Percentiles rank a stretch among this genome's conserved stretches.
phyloP scores from a whole-genome alignment of 2,329 filamentous ascomycete species.

The Aspergillus phoenicis region DNA sequence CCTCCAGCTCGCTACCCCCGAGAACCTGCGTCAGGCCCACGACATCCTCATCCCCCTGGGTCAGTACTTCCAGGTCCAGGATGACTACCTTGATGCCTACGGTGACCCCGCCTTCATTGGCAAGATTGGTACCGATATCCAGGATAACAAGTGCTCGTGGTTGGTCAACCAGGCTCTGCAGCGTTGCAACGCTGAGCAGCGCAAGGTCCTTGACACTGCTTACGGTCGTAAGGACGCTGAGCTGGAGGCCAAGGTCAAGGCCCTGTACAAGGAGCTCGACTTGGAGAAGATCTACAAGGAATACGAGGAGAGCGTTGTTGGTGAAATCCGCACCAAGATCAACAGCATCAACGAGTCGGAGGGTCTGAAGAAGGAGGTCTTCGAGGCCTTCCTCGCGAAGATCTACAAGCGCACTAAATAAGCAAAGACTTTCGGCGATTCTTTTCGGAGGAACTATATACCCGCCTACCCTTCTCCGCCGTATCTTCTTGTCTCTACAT shows the following conservation, averaged over 20 bases:
- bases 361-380: slow-evolving; percentile 86
- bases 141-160: slow-evolving; percentile 99
- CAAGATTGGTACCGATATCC: slow-evolving; percentile 98
- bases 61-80: slow-evolving; percentile 99
- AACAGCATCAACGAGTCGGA: slow-evolving; percentile 78
- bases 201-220: slow-evolving; percentile 83
- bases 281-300: slow-evolving; percentile 81
- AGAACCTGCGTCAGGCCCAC: slow-evolving; percentile 86
- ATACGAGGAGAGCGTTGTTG: slow-evolving; percentile 85
- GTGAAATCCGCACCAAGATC: slow-evolving; percentile 76
- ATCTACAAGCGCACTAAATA: slow-evolving; percentile 99
- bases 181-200: slow-evolving; percentile 79
- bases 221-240: slow-evolving; percentile 88
- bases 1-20: slow-evolving; percentile 78
- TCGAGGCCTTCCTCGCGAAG: slow-evolving; percentile 88
- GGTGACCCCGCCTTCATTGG: slow-evolving; percentile 89
- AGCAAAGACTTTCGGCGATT: slow-evolving; percentile 42
- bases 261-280: slow-evolving; percentile 81
- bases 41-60: slow-evolving; percentile 95
- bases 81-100: slow-evolving; percentile 98
- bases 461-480: slow-evolving; percentile 1
- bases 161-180: slow-evolving; percentile 91
- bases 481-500: slow-evolving; percentile 4
- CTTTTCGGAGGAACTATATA: slow-evolving; percentile 9
- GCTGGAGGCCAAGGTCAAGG: slow-evolving; percentile 84